phyloP scores from a whole-genome alignment of 2,329 filamentous ascomycete genomes.

The Elsinoe necatrix region DNA sequence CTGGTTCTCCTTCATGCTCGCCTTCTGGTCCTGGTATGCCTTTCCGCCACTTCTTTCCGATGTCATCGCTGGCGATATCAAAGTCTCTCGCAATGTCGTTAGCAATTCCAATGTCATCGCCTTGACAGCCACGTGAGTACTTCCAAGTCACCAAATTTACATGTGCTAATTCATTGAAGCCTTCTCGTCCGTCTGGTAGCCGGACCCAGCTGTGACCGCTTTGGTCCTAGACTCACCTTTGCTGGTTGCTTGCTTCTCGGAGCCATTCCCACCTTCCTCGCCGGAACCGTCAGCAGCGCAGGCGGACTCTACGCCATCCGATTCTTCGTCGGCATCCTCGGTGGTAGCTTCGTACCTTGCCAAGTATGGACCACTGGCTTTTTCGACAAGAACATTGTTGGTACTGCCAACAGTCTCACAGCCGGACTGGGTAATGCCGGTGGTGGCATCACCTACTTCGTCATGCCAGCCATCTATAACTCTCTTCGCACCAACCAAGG shows the following conservation, averaged over 20 bases:
- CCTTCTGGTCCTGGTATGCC: conserved; percentile 85
- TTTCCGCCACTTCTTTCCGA: conserved; percentile 75
- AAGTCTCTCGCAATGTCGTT: conserved; percentile 61
- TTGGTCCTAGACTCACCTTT: conserved; percentile 73
- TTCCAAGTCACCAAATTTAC: conserved; percentile 37
- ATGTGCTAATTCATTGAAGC: neutral
- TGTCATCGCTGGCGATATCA: conserved; percentile 71
- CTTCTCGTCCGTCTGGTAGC: conserved; percentile 68
- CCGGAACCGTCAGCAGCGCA: conserved; percentile 63
- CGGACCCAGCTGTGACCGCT: conserved; percentile 77
- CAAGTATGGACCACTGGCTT: conserved; percentile 91
- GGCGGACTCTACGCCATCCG: conserved; percentile 61
- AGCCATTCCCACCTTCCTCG: conserved; percentile 71
- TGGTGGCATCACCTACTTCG: conserved; percentile 85
- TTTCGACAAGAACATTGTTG: conserved; percentile 87
- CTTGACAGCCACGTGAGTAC: conserved; percentile 50
- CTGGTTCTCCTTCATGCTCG: conserved; percentile 77
- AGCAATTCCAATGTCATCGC: conserved; percentile 89
- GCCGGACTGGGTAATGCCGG: conserved; percentile 82
- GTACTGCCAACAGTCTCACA: conserved; percentile 76
- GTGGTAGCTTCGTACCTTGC: conserved; percentile 72
- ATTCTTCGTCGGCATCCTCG: conserved; percentile 71
- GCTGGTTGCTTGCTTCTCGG: conserved; percentile 68
- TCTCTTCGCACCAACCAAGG: conserved; percentile 55
- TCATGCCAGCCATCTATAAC: conserved; percentile 86